These are phyloP conservation scores for Talinum fruticosum DNA, from an alignment of 148 eudicot species.

Conservation along the genomic window DNA sequence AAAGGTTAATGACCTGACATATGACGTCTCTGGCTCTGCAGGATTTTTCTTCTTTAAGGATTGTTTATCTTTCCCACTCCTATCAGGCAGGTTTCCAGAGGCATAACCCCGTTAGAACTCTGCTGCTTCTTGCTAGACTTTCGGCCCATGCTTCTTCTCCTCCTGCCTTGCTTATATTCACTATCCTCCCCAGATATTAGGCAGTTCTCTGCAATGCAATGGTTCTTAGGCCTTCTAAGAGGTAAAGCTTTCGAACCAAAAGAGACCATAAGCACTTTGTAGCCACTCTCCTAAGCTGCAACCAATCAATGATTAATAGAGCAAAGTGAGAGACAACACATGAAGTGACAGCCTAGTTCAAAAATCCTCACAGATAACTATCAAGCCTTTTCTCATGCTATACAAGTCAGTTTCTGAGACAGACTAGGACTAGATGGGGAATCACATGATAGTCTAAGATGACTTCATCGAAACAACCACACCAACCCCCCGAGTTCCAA, in stretches of 20 bases:
- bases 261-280: slow-evolving; percentile 48
- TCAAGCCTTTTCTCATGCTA: background rate
- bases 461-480: too few species aligned
- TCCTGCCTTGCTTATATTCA: slow-evolving; percentile 23
- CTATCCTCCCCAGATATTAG: slow-evolving; percentile 34
- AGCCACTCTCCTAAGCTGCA: slow-evolving; percentile 12
- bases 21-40: slow-evolving; percentile 38
- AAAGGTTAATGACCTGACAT: slow-evolving; percentile 51
- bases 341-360: too few species aligned
- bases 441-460: too few species aligned
- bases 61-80: slow-evolving; percentile 25
- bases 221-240: slow-evolving; percentile 32
- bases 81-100: slow-evolving; percentile 27
- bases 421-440: too few species aligned
- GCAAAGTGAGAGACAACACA: background rate
- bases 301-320: background rate
- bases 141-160: slow-evolving; percentile 48
- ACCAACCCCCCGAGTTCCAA: too few species aligned
- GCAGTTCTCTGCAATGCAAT: slow-evolving; percentile 22
- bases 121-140: slow-evolving; percentile 37
- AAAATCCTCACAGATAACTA: background rate
- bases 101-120: slow-evolving; percentile 33
- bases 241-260: slow-evolving; percentile 53
- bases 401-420: background rate
- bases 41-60: slow-evolving; percentile 26